Conservation (phyloP, 768 basidiomycete species). For the Psilocybe sp. region DNA sequence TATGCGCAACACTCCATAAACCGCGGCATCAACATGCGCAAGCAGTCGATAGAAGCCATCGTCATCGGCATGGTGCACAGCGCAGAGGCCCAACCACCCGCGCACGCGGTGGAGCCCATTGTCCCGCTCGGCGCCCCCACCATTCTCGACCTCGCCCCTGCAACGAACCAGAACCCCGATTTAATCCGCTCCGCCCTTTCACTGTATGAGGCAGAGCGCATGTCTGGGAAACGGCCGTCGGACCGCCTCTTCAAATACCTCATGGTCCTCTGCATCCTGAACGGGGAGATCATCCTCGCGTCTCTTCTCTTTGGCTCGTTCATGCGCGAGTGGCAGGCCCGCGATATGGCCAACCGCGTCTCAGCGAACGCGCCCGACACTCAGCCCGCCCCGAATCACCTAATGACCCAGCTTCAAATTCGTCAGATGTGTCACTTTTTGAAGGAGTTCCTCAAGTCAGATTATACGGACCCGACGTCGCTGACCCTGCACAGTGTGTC, state of each 20-base stretch:
- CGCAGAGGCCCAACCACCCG: background rate
- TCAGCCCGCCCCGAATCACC: slow-evolving; percentile 1
- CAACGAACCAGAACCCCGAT: background rate
- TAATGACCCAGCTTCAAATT: background rate
- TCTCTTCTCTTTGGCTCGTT: slow-evolving; percentile 66
- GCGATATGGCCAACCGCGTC: slow-evolving; percentile 18
- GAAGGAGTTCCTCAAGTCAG: slow-evolving; percentile 12
- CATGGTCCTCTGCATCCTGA: slow-evolving; percentile 63
- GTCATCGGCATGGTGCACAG: slow-evolving; percentile 25
- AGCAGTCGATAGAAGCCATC: slow-evolving; percentile 47
- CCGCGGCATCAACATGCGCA: slow-evolving; percentile 47
- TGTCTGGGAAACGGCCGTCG: slow-evolving; percentile 52
- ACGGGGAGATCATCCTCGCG: slow-evolving; percentile 78
- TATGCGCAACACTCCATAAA: slow-evolving; percentile 53
- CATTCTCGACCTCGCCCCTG: background rate
- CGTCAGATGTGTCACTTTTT: slow-evolving; percentile 10
- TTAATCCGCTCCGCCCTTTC: slow-evolving; percentile 47
- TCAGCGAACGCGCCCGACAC: slow-evolving; percentile 1
- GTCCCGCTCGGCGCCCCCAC: background rate
- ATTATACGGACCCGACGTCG: slow-evolving; percentile 6
- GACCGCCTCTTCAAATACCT: slow-evolving; percentile 59
- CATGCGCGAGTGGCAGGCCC: slow-evolving; percentile 60
- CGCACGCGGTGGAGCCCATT: background rate
- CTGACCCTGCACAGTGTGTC: slow-evolving; percentile 23
- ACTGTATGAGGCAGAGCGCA: slow-evolving; percentile 52